Base-by-base conservation (phyloP, 352 stramenopile genomes). In the Phytophthora pluvialis region DNA sequence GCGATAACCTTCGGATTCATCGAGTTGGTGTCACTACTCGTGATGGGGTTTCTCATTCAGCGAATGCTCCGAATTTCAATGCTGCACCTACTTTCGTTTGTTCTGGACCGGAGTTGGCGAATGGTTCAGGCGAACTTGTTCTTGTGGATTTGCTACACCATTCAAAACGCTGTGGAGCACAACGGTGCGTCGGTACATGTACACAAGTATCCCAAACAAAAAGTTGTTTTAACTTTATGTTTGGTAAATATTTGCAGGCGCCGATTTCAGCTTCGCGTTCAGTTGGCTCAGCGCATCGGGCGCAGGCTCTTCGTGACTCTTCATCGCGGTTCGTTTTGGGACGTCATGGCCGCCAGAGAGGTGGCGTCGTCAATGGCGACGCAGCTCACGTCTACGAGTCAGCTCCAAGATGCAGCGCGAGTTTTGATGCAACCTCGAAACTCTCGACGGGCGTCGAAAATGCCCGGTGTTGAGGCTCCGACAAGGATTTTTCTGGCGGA, bases 401-500 rank as follows among this genome's bases (percentile, higher is more conserved):
- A 72, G n/a, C 10, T 72, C 9, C 59, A 56, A 56, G 31, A 68
- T 46, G 51, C 32, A 29, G 39, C 59, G 9, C 45, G 40, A 36
- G 21, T 60, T 4, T 25, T 72, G 6, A 32, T 51, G 31, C 64
- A 72, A 9, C 47, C 48, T 29, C 49, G 2, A 16, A 60, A 7
- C 18, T 31, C 50, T 55, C 51, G 59, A 18, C 45, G 52, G 11
- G 25, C 26, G 16, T 60, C 59, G 1, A 52, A 60, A 39, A 18
- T 59, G 10, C 16, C 36, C 13, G 39, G 6, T 16, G 3, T 47
- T 1, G 52, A 70, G 13, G 36, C 29, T n/a, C 40, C 42, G 3
- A 61, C 64, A 16, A 53, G 47, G 16, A 67, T 82, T 35, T 10
- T 77, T 11, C 48, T 82, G 13, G 36, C 69, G 1, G 71, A 80